Conservation (phyloP, 495 filamentous ascomycete genomes). For the Platismatia glauca region DNA sequence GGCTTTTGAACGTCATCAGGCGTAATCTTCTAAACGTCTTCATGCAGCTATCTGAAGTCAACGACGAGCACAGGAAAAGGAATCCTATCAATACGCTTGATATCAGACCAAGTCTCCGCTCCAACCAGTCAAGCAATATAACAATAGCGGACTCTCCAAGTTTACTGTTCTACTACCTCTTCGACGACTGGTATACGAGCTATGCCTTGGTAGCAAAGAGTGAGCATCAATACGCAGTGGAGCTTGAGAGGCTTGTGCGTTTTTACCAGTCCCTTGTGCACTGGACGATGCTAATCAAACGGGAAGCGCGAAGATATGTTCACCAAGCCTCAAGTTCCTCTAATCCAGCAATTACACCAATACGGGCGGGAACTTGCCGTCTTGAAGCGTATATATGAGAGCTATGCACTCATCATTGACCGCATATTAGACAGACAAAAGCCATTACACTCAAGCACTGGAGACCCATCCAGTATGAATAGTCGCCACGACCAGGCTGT, state of each 20-base stretch:
- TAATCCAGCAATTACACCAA: conserved; percentile 65
- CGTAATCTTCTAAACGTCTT: conserved; percentile 66
- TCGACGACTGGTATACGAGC: conserved; percentile 74
- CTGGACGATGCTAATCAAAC: conserved; percentile 9
- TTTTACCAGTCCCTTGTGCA: conserved; percentile 1
- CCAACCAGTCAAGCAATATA: conserved; percentile 32
- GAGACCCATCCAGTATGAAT: neutral
- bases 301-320: conserved; percentile 50
- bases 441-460: conserved; percentile 11
- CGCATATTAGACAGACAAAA: conserved; percentile 54
- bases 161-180: conserved; percentile 76
- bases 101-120: conserved; percentile 26
- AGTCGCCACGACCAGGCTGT: neutral
- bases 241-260: conserved; percentile 50
- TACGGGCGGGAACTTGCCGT: conserved; percentile 58
- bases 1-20: conserved; percentile 47
- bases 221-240: conserved; percentile 51
- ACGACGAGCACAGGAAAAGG: conserved; percentile 11
- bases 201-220: conserved; percentile 53
- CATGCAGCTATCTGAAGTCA: conserved; percentile 51
- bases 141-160: conserved; percentile 57
- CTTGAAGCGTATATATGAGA: conserved; percentile 67
- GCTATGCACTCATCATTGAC: conserved; percentile 68
- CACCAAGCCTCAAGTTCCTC: conserved; percentile 44
- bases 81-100: conserved; percentile 33